Base-by-base conservation (phyloP, 2,329 filamentous ascomycete genomes). In the Chaetothyriales sp. region DNA sequence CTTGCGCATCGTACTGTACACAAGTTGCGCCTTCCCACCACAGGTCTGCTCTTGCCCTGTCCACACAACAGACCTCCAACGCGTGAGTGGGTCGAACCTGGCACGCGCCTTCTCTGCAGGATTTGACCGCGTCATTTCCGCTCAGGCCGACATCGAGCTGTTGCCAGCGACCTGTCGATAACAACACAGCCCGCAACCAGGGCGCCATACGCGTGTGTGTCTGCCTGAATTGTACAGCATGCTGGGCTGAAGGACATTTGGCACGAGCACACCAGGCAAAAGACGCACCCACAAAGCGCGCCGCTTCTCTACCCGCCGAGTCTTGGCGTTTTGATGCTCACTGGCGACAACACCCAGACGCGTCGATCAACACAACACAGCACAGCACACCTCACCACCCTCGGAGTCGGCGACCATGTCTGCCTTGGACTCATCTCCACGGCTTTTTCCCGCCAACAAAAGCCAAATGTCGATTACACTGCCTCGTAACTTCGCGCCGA, bases 401-500 rank as follows among this genome's bases (percentile, higher is more conserved):
- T n/a, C n/a, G n/a, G 19, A 44, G 22, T 3, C 22, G 6, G 32
- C 20, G 19, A 49, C 44, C 45, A 58, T 58, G 56, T 54, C 54
- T 47, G 48, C 53, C 48, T 51, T 53, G 47, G 51, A 60, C 49
- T 46, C 49, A 7, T 60, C 58, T 18, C 58, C 58, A 4, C 57
- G 55, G 19, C 51, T 58, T 10, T 36, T 54, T 48, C 47, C 57
- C 39, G 57, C 54, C 18, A 55, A 53, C 12, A 66, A 64, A 53
- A 59, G 61, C 49, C 65, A 64, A 18, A 62, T 71, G 49, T 72
- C 70, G 52, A 69, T 68, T 49, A 72, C 70, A 20, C 59, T 72
- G 22, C 70, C 70, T 25, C 71, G 71, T 56, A 70, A 70, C 59
- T 72, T 72, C 59, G 70, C 67, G 9, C 58, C 58, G 18, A 43